Evolutionary conservation across 768 basidiomycete genomes (phyloP).

Genomic region (Lactifluus pinguis): DNA sequence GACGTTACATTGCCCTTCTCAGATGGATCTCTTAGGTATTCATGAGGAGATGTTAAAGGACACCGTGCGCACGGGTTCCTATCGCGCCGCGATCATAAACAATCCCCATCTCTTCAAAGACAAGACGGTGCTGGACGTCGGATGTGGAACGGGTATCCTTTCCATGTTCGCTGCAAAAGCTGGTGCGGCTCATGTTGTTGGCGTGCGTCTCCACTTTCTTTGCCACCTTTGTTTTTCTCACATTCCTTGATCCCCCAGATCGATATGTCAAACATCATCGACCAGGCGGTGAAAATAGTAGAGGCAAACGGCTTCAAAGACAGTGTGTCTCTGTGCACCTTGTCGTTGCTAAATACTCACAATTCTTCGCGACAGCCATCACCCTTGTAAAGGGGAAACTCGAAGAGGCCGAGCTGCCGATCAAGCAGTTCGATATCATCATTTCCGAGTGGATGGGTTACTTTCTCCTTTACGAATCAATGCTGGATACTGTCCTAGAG

Average conservation of each 20-base stretch:
- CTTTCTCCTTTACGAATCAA: constrained; percentile 97
- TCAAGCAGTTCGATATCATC: constrained; percentile 94
- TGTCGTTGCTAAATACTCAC: neutral
- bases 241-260: constrained; percentile 43
- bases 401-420: constrained; percentile 83
- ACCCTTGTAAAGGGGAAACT: constrained; percentile 97
- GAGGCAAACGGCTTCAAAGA: constrained; percentile 95
- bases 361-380: constrained; percentile 48
- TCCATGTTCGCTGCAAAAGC: constrained; percentile 98
- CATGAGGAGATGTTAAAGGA: constrained; percentile 99
- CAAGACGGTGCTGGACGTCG: constrained; percentile 96
- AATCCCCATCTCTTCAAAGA: constrained; percentile 93
- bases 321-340: constrained; percentile 44
- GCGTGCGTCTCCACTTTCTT: constrained; percentile 41
- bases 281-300: constrained; percentile 96
- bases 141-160: constrained; percentile 95
- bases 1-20: neutral
- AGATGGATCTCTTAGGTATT: constrained; percentile 50
- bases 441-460: constrained; percentile 99
- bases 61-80: constrained; percentile 87
- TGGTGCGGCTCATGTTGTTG: constrained; percentile 88
- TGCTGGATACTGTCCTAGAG: constrained; percentile 96
- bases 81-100: constrained; percentile 89
- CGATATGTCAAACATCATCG: constrained; percentile 99
- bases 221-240: neutral